phyloP scores from a whole-genome alignment of 2,329 filamentous ascomycete genomes.

The Aspergillus pseudoglaucus region DNA sequence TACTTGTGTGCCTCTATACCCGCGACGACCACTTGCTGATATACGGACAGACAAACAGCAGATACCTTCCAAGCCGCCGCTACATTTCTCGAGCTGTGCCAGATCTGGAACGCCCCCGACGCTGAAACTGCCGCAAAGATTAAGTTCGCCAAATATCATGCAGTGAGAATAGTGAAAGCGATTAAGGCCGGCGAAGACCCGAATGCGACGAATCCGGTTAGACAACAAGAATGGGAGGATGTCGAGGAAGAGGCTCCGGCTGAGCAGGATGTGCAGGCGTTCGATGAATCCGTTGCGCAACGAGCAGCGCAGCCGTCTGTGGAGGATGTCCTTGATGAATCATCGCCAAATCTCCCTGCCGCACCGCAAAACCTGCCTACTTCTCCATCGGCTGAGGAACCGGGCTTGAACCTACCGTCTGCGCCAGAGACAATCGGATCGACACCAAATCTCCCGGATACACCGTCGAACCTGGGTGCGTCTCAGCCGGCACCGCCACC shows the following conservation, averaged over 20 bases:
- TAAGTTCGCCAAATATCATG: conserved; percentile 96
- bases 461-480: conserved; percentile 17
- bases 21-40: not conserved
- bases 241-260: conserved; percentile 49
- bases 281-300: conserved; percentile 40
- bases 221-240: conserved; percentile 47
- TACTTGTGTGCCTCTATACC: not conserved
- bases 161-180: conserved; percentile 80
- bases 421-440: conserved; percentile 31
- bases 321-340: conserved; percentile 55
- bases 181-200: conserved; percentile 87
- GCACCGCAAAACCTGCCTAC: conserved; percentile 20
- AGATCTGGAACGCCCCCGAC: conserved; percentile 73
- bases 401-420: conserved; percentile 32
- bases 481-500: conserved; percentile 24
- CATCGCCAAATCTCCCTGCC: conserved; percentile 22
- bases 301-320: conserved; percentile 49
- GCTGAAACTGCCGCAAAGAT: conserved; percentile 75
- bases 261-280: conserved; percentile 58
- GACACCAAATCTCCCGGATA: conserved; percentile 27
- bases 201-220: conserved; percentile 78
- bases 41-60: conserved; percentile 65
- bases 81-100: conserved; percentile 82
- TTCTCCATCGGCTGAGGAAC: conserved; percentile 19
- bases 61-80: conserved; percentile 90